Conservation (phyloP, 306 rosid species). For the Citrullus colocynthis region DNA sequence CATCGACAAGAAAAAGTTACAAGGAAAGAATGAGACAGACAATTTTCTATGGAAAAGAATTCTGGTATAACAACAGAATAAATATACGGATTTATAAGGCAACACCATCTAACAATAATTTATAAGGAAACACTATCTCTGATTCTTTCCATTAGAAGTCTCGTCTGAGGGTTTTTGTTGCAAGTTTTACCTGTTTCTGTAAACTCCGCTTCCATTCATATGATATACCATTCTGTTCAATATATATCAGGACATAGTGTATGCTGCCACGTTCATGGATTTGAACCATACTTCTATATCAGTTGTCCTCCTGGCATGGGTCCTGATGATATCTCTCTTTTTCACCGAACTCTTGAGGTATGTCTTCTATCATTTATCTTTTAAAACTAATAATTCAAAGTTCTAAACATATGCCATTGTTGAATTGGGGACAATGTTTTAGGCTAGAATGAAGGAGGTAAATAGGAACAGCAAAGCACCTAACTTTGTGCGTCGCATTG, state of each 20-base stretch:
- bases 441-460: slow-evolving; percentile 84
- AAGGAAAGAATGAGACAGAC: neutral
- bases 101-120: neutral
- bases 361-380: neutral
- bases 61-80: neutral
- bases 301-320: slow-evolving; percentile 85
- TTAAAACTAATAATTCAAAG: neutral
- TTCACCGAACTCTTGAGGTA: slow-evolving; percentile 82
- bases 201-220: neutral
- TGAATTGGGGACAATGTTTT: slow-evolving; percentile 13
- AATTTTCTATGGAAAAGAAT: neutral
- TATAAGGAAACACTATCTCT: neutral
- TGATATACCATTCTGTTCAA: neutral
- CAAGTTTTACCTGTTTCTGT: neutral
- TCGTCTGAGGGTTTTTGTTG: neutral
- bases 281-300: slow-evolving; percentile 89
- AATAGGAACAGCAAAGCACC: slow-evolving; percentile 66
- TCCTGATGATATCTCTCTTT: slow-evolving; percentile 70
- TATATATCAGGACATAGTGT: slow-evolving; percentile 68
- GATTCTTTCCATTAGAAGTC: neutral
- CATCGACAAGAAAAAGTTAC: neutral
- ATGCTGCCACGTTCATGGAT: slow-evolving; percentile 91
- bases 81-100: neutral
- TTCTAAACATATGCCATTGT: slow-evolving; percentile 3
- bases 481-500: slow-evolving; percentile 56